Evolutionary conservation across 106 monocot genomes (phyloP).

Genomic region (Acorus calamus): DNA sequence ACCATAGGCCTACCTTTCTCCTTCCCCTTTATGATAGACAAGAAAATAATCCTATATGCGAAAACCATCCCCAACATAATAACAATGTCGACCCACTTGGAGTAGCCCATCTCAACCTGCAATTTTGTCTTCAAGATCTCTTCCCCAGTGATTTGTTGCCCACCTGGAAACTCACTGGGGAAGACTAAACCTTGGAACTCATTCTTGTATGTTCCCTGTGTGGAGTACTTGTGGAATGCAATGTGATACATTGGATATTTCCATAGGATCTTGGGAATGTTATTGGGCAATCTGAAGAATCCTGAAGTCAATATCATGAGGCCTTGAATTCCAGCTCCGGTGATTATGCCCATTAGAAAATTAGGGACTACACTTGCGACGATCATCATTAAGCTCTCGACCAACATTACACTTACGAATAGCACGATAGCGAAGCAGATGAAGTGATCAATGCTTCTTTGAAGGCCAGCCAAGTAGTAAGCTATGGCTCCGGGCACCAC

Average conservation of each 20-base stretch:
- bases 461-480: conserved; percentile 62
- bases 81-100: conserved; percentile 64
- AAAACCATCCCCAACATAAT: conserved; percentile 60
- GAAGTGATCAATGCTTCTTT: conserved; percentile 37
- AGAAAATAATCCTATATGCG: conserved; percentile 49
- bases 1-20: conserved; percentile 38
- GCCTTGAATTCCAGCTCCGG: conserved; percentile 70
- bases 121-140: conserved; percentile 30
- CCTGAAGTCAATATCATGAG: conserved; percentile 73
- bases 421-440: conserved; percentile 51
- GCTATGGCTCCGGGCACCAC: conserved; percentile 52
- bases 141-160: conserved; percentile 18
- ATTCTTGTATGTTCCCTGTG: conserved; percentile 72
- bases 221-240: conserved; percentile 62
- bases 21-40: conserved; percentile 30
- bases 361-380: conserved; percentile 72
- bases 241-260: conserved; percentile 65
- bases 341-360: conserved; percentile 81
- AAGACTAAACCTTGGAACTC: conserved; percentile 65
- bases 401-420: conserved; percentile 53
- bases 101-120: conserved; percentile 48
- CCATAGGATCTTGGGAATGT: conserved; percentile 61
- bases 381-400: conserved; percentile 86
- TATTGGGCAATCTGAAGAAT: conserved; percentile 53
- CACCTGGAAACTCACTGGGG: conserved; percentile 21